These are phyloP conservation scores for Daldinia bambusicola DNA, from an alignment of 495 filamentous ascomycete species.

Conservation along the genomic window DNA sequence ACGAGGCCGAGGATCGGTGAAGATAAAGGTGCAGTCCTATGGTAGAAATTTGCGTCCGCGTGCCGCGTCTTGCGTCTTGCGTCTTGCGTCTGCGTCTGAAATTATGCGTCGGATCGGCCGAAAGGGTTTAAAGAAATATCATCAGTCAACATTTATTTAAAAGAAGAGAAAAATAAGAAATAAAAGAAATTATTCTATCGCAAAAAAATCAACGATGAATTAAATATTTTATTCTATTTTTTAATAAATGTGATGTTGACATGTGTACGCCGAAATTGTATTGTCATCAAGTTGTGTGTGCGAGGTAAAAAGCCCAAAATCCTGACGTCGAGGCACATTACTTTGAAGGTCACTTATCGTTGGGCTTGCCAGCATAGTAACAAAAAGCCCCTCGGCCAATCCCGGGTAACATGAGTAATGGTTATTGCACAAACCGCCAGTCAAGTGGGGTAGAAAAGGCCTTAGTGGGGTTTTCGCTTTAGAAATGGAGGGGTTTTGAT, in stretches of 20 bases:
- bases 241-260: conserved; percentile 13
- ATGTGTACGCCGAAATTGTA: conserved; percentile 14
- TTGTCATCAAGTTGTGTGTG: conserved; percentile 13
- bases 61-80: too few relatives aligned
- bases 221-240: conserved; percentile 13
- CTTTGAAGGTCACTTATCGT: neutral
- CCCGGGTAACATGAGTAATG: conserved; percentile 43
- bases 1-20: neutral
- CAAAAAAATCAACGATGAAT: conserved; percentile 13
- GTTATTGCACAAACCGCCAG: conserved; percentile 7
- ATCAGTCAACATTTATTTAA: neutral
- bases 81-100: too few relatives aligned
- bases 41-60: conserved; percentile 2
- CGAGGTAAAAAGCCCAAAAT: conserved; percentile 36
- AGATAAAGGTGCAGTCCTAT: conserved; percentile 1
- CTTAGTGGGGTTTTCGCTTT: conserved; percentile 29
- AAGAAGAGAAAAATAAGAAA: conserved; percentile 1
- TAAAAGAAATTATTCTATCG: neutral
- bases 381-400: conserved; percentile 46
- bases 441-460: neutral
- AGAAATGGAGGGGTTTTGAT: conserved; percentile 41
- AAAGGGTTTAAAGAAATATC: neutral
- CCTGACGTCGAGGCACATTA: conserved; percentile 40
- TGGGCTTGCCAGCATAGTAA: conserved; percentile 6
- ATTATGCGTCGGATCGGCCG: conserved; percentile 10